Evolutionary conservation across 2,329 filamentous ascomycete species (phyloP).

Genomic region (Aspergillus sclerotialis): DNA sequence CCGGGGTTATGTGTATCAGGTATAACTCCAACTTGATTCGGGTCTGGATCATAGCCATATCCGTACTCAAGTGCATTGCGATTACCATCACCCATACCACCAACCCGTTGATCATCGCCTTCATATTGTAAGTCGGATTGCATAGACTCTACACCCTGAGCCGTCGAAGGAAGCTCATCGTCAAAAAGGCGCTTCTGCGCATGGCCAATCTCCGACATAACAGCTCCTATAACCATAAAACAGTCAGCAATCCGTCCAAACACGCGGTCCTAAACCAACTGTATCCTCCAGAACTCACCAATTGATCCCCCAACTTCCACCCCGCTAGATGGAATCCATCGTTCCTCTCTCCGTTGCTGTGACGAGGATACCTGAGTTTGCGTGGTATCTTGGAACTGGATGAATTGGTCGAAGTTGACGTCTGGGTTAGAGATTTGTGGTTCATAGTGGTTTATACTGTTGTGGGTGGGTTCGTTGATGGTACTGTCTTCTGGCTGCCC

Average conservation of each 20-base stretch:
- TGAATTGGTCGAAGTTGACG: slow-evolving; percentile 33
- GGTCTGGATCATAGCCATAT: too few relatives aligned
- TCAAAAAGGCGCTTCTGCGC: slow-evolving; percentile 26
- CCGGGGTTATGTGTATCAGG: too few relatives aligned
- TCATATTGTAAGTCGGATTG: too few relatives aligned
- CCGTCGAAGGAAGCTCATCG: slow-evolving; percentile 15
- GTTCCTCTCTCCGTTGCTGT: slow-evolving; percentile 28
- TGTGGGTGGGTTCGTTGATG: background rate
- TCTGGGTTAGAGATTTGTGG: slow-evolving; percentile 16
- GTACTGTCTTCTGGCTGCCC: slow-evolving; percentile 7
- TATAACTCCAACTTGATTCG: too few relatives aligned
- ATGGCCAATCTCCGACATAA: slow-evolving; percentile 28
- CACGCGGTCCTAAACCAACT: too few relatives aligned
- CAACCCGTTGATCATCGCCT: too few relatives aligned
- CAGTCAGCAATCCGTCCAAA: background rate
- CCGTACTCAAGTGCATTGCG: too few relatives aligned
- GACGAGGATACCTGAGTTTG: slow-evolving; percentile 17
- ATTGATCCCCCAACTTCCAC: slow-evolving; percentile 21
- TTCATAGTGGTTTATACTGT: too few relatives aligned
- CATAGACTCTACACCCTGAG: background rate
- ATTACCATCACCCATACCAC: too few relatives aligned
- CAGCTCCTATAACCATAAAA: slow-evolving; percentile 14
- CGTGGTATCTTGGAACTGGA: slow-evolving; percentile 23
- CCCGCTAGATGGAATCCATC: slow-evolving; percentile 31
- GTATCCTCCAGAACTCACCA: slow-evolving; percentile 16